Base-by-base conservation (phyloP, 1,139 yeast genomes). In the Saccharomyces hybrid region DNA sequence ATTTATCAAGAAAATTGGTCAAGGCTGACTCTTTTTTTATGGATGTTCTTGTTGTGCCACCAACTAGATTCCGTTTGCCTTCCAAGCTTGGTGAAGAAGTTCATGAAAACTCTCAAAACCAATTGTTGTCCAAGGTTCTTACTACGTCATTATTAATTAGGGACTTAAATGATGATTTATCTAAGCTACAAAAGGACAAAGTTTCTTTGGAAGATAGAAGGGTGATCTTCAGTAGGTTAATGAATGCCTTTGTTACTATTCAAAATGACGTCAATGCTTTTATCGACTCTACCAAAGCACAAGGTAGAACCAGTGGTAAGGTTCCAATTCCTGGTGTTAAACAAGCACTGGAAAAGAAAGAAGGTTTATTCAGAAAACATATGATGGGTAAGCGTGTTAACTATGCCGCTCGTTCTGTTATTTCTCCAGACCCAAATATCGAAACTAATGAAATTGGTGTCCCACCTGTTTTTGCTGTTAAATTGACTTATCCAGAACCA, bases 331-430 rank as follows among this genome's bases (percentile, higher is more conserved):
- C 99, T 2, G 99, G 99, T 76, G 83, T 95, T 65, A 93, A 95
- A 72, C 99, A 95, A 77, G 96, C 97, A 4, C 78, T 95, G 67
- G 99, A 95, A 75, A 93, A 95, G 84, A 95, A 95, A 72, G 99
- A 95, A 75, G 99, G 99, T 71, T 79, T 93, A 63, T 93, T 93
- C 78, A 84, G 99, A 78, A 93, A 91, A 72, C 97, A 95, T 69
- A 93, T 95, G 99, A 95, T 95, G 99, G 99, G 99, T 72, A 95
- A 95, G 78, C 89, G 99, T 77, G 99, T 95, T 57, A 95, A 95
- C 71, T 91, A 88, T 67, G 98, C 99, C 57, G 99, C 99, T 52
- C 88, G 99, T 73, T 91, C 99, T 13, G 99, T 95, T 65, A 95
- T 95, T 74, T 91, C 99, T 5, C 99, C 99, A 4, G 99, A 95